Evolutionary conservation across 148 eudicot genomes (phyloP), one percentile per base, ranked within the genome.

Genomic region (Mesembryanthemum crystallinum): DNA sequence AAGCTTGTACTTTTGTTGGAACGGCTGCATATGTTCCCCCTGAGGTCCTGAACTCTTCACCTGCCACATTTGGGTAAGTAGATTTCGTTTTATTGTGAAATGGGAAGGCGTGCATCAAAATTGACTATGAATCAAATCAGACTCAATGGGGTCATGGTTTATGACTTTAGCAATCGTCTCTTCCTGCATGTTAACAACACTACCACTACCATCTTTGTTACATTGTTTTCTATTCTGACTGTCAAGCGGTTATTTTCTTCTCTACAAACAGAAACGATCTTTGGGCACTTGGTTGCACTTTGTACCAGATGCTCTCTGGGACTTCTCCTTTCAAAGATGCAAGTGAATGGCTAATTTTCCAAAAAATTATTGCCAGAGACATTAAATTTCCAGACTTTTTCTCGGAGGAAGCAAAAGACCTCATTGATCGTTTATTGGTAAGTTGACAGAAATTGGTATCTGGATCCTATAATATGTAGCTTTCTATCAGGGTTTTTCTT

Each of bases 11-110:
- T 80, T 95, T 95, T 88, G 99, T 95, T 73, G 99, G 99, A 71
- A 95, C 99, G 30, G 99, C 99, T 55, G 99, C 99, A 65, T 95
- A 92, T 83, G 99, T 92, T 30, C 99, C 99, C 73, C 99, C 99
- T 24, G 99, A 95, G 83, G 98, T 95, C 81, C 80, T 95, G 69
- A 92, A 95, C 84, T 92, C 96, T 61, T 95, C 98, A 69, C 98
- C 99, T 63, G 99, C 99, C 33, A 95, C 99, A 72, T 86, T 95
- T 83, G 99, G 99, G 99, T 95, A 79, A 79, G 82, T 75, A 71
- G 67, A 49, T 74, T 71, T 74, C 10, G 18, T 63, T 57, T 69
- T 71, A 57, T 37, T 74, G 33, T 39, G 51, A 43, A 58, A 21
- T 9, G 70, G 25, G 12, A 27, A 13, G 30, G 27, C n/a, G 32